Evolutionary conservation across 2,329 filamentous ascomycete genomes (phyloP), one percentile per base, ranked within the genome.

Genomic region (Aspergillus caelatus): DNA sequence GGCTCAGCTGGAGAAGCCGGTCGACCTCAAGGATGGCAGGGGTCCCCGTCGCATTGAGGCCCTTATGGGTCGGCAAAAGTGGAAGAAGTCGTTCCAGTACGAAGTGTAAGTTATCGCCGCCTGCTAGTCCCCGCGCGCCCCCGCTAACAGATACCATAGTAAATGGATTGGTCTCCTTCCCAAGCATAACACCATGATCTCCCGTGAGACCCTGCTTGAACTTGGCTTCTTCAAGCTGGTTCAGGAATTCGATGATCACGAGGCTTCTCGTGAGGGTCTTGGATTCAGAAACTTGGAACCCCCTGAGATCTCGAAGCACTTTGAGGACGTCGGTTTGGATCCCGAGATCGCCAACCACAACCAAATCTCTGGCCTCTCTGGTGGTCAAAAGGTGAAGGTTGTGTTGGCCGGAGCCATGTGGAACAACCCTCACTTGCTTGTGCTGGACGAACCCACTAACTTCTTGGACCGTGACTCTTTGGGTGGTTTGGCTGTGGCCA

Each of bases 341-440:
- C 94, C 94, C 0, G 95, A 99, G 75, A 98, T 99, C 75, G 95
- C 95, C 74, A 97, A 97, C 82, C 95, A 99, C 87, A 98, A 97
- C 79, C 91, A 97, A 81, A 99, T 99, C 72, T 93, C 92, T 67
- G 95, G 94, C 73, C 86, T 99, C 14, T 97, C 94, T 11, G 95
- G 95, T 80, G 95, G 95, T 16, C 95, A 99, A 78, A 98, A 98
- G 81, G 95, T 99, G 82, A 99, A 99, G 86, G 95, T 99, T 55
- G 95, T 99, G 67, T 89, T 99, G 71, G 95, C 93, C 3, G 92
- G 92, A 74, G 92, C 93, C 72, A 96, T 96, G 93, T 97, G 94
- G 94, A 97, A 98, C 83, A 98, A 98, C 84, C 95, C 95, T 0
- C 95, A 99, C 83, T 82, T 99, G 74, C 88, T 99, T 65, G 95